Percentiles rank a stretch among this genome's conserved stretches.
These are phyloP conservation scores for Kwoniella bestiolae DNA, from an alignment of 768 basidiomycete genomes.

Conservation along the genomic window DNA sequence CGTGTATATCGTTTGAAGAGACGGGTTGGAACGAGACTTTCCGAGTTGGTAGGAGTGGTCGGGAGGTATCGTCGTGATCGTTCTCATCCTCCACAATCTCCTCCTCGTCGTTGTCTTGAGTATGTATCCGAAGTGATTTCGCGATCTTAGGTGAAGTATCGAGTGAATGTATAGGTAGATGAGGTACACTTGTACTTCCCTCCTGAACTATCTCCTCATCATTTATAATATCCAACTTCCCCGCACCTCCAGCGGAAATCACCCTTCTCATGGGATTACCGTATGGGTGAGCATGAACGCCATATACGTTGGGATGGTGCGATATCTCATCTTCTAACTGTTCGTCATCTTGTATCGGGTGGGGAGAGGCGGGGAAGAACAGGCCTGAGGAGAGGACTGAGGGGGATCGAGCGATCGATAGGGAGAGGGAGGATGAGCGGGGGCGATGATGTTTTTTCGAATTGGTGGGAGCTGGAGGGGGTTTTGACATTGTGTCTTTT, in stretches of 20 bases:
- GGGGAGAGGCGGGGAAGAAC: slow-evolving; percentile 5
- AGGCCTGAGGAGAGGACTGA: slow-evolving; percentile 20
- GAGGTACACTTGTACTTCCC: neutral
- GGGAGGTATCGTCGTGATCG: neutral
- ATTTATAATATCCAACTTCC: slow-evolving; percentile 3
- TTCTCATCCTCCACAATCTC: slow-evolving; percentile 12
- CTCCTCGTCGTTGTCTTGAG: neutral
- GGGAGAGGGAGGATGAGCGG: slow-evolving; percentile 18
- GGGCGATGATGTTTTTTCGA: slow-evolving; percentile 11
- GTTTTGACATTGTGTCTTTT: neutral
- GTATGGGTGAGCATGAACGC: slow-evolving; percentile 6
- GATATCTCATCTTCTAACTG: neutral
- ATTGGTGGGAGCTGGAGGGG: neutral
- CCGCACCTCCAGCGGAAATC: neutral
- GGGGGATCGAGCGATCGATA: slow-evolving; percentile 32
- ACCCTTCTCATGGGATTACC: neutral
- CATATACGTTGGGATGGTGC: slow-evolving; percentile 1
- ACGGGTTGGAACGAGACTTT: neutral
- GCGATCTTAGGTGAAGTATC: neutral
- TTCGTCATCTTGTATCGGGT: neutral
- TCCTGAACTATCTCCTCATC: neutral
- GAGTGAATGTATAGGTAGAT: no score
- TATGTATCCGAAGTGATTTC: neutral
- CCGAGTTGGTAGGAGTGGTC: neutral
- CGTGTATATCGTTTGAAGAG: slow-evolving; percentile 12